Evolutionary conservation across 495 filamentous ascomycete genomes (phyloP).

Genomic region (Trichoderma virens): DNA sequence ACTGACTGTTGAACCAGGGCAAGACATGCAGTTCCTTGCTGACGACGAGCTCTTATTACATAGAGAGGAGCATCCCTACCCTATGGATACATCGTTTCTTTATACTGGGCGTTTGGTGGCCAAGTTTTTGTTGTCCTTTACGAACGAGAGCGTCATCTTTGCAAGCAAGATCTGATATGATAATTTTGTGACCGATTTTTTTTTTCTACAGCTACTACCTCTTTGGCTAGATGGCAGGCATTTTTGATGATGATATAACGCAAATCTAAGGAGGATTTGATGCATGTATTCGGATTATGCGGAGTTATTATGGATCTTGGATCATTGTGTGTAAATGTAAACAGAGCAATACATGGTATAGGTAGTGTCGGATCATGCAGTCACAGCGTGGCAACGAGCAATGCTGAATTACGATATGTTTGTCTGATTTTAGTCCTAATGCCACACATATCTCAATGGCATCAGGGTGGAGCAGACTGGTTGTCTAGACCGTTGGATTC

Average conservation of each 20-base stretch:
- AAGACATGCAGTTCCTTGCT: slow-evolving; percentile 39
- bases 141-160: slow-evolving; percentile 32
- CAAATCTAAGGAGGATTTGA: not conserved
- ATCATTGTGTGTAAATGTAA: not conserved
- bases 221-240: not conserved
- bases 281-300: not conserved
- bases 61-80: slow-evolving; percentile 33
- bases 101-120: slow-evolving; percentile 41
- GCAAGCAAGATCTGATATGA: slow-evolving; percentile 15
- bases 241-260: not conserved
- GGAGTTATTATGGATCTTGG: not conserved
- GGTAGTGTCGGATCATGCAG: not conserved
- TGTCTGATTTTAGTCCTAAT: slow-evolving; percentile 54
- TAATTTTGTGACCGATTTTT: not conserved
- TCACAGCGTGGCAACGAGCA: not conserved
- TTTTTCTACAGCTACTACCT: not conserved
- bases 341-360: not conserved
- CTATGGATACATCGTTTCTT: slow-evolving; percentile 35
- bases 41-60: slow-evolving; percentile 36
- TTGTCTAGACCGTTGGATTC: slow-evolving; percentile 51
- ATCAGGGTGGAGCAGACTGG: slow-evolving; percentile 56
- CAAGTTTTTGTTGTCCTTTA: slow-evolving; percentile 44
- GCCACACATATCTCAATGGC: slow-evolving; percentile 38
- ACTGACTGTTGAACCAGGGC: slow-evolving; percentile 26
- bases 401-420: slow-evolving; percentile 25